These are phyloP conservation scores for Nothopassalora personata DNA, from an alignment of 2,329 filamentous ascomycete species.

Conservation along the genomic window DNA sequence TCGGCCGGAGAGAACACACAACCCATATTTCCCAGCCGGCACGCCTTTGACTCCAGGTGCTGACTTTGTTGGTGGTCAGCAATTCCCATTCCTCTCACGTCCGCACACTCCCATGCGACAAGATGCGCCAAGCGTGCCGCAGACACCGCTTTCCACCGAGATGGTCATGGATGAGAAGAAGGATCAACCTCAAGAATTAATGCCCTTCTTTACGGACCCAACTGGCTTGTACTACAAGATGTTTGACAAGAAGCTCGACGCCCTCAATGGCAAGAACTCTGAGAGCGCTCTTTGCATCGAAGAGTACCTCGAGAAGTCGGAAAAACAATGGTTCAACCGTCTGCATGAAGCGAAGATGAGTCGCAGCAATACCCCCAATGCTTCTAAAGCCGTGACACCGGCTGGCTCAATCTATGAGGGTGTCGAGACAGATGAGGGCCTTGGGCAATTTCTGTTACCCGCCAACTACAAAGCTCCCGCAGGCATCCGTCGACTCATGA, in stretches of 20 bases:
- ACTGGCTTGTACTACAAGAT: slow-evolving; percentile 56
- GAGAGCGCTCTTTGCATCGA: slow-evolving; percentile 59
- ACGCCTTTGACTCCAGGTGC: slow-evolving; percentile 16
- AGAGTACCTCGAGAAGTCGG: slow-evolving; percentile 58
- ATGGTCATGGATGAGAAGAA: slow-evolving; percentile 57
- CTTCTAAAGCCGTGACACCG: slow-evolving; percentile 30
- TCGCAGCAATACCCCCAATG: slow-evolving; percentile 35
- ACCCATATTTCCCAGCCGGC: slow-evolving; percentile 20
- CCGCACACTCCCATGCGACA: slow-evolving; percentile 25
- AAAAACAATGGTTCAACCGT: slow-evolving; percentile 61
- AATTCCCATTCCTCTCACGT: slow-evolving; percentile 26
- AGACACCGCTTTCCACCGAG: slow-evolving; percentile 47
- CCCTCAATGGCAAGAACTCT: slow-evolving; percentile 53
- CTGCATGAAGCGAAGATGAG: slow-evolving; percentile 57
- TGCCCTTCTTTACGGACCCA: slow-evolving; percentile 62
- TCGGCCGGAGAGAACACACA: slow-evolving; percentile 13
- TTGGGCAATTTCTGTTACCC: slow-evolving; percentile 53
- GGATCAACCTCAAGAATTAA: slow-evolving; percentile 60
- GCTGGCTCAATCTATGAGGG: slow-evolving; percentile 40
- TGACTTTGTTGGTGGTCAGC: slow-evolving; percentile 19
- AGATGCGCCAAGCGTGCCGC: slow-evolving; percentile 21
- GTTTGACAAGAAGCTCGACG: slow-evolving; percentile 54
- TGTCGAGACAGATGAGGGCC: slow-evolving; percentile 35
- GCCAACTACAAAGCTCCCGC: slow-evolving; percentile 53
- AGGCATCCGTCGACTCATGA: slow-evolving; percentile 51